phyloP scores from a whole-genome alignment of 768 basidiomycete species.

The Coprinopsis marcescibilis region DNA sequence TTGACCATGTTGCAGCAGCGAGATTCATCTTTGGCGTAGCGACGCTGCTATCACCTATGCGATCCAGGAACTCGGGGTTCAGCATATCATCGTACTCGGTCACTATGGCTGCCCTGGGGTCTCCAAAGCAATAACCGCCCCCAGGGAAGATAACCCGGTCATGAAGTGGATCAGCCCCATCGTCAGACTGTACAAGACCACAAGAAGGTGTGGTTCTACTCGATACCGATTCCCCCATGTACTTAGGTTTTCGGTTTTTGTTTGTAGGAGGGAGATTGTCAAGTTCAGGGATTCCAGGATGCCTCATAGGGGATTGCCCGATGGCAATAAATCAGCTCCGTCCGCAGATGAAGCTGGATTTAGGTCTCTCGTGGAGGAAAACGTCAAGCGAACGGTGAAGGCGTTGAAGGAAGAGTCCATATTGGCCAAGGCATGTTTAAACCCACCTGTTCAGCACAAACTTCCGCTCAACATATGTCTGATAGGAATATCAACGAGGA shows the following conservation, averaged over 20 bases:
- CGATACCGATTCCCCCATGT: no score
- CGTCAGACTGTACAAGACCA: conserved; percentile 23
- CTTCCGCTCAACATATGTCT: conserved; percentile 3
- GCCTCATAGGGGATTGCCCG: conserved; percentile 22
- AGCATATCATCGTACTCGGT: conserved; percentile 33
- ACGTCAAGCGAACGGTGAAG: conserved; percentile 39
- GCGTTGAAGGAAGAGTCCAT: conserved; percentile 34
- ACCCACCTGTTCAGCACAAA: conserved; percentile 5
- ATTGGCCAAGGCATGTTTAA: conserved; percentile 21
- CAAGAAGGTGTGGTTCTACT: conserved; percentile 22
- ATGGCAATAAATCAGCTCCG: conserved; percentile 18
- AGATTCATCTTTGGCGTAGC: conserved; percentile 14
- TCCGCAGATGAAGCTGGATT: conserved; percentile 26
- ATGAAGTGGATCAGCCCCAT: conserved; percentile 30
- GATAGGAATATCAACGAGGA: conserved; percentile 17
- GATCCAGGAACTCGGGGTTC: conserved; percentile 25
- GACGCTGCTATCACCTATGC: conserved; percentile 30
- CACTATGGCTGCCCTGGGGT: conserved; percentile 35
- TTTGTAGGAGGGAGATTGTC: conserved; percentile 27
- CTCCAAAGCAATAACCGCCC: conserved; percentile 24
- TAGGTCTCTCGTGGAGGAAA: conserved; percentile 42
- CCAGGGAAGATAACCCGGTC: conserved; percentile 18
- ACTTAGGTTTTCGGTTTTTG: no score
- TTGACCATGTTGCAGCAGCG: background rate
- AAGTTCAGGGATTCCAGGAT: conserved; percentile 27